Base-by-base conservation (phyloP, 495 filamentous ascomycete species). In the Pyrenopolyporus hunteri region DNA sequence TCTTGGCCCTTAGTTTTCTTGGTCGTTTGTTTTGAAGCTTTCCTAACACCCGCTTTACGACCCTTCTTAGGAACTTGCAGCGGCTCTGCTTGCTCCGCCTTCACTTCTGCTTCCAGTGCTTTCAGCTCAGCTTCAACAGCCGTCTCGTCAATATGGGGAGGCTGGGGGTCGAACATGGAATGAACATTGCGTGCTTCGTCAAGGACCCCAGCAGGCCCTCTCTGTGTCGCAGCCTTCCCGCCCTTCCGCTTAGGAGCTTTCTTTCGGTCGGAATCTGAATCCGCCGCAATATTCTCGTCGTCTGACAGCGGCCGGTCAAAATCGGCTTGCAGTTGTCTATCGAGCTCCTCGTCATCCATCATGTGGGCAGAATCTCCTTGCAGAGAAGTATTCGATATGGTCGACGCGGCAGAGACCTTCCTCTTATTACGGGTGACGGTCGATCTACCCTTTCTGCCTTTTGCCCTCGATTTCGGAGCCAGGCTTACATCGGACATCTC, bases 291-390 rank as follows among this genome's bases (percentile, higher is more conserved):
- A 20, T 73, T 72, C 37, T 87, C 84, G 19, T 84, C 84, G 47
- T 86, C 82, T 7, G 77, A 82, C 8, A 85, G 58, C 4, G 76
- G 83, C 29, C 80, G 73, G 11, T 86, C 87, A 13, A 90, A 80
- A 36, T 89, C 89, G 14, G 85, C 84, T 60, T 87, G 82, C 2
- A 92, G 76, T 25, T 82, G 85, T 19, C 82, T 81, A n/a, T 92
- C 85, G 26, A 91, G 78, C 47, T 89, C 88, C 2, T 86, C 84
- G 47, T 92, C 85, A 42, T 81, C 77, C 3, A 80, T 80, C 1
- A 78, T 47, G 25, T 65, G 70, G 16, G 73, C 59, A 50, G 72
- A 76, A 16, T 31, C 70, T 54, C 3, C 73, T 35, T 64, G 80
- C 74, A 45, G 77, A 64, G 55, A 80, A 10, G 66, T 66, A 6